phyloP scores from a whole-genome alignment of 73 alveolate species.

The Symbiodinium pilosum region DNA sequence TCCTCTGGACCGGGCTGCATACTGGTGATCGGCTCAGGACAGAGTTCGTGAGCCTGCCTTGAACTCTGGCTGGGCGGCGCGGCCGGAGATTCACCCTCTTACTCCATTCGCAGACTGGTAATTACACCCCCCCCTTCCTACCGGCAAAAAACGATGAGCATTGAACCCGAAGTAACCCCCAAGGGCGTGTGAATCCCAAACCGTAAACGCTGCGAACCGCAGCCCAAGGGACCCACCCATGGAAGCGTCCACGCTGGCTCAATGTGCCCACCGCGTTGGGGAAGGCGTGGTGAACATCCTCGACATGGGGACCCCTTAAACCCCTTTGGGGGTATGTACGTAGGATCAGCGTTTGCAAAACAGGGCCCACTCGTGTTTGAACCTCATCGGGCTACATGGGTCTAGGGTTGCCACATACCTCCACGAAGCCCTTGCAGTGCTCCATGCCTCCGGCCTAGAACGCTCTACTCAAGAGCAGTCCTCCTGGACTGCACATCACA shows the following conservation, averaged over 20 bases:
- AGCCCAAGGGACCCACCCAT: not conserved
- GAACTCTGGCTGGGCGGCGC: not conserved
- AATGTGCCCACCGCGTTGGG: conserved; percentile 1
- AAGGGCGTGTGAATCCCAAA: not conserved
- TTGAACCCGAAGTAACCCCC: not conserved
- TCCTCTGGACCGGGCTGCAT: no score
- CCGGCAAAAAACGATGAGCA: not conserved
- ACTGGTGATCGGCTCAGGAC: not conserved
- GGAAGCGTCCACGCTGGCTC: conserved; percentile 8
- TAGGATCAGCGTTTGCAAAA: no score
- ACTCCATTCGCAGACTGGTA: no score
- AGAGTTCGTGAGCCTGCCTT: not conserved
- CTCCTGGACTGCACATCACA: no score
- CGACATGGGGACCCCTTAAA: not conserved
- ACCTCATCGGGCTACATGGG: no score
- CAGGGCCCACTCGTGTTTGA: no score
- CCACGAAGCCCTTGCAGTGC: no score
- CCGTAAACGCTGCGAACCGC: not conserved
- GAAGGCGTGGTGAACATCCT: conserved; percentile 41
- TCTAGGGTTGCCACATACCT: no score
- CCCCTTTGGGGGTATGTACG: no score
- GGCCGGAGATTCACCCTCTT: not conserved
- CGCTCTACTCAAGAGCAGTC: no score
- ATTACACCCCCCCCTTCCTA: no score
- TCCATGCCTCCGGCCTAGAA: no score